Evolutionary conservation across 2,329 filamentous ascomycete genomes (phyloP).

Genomic region (Aspergillus flavus): DNA sequence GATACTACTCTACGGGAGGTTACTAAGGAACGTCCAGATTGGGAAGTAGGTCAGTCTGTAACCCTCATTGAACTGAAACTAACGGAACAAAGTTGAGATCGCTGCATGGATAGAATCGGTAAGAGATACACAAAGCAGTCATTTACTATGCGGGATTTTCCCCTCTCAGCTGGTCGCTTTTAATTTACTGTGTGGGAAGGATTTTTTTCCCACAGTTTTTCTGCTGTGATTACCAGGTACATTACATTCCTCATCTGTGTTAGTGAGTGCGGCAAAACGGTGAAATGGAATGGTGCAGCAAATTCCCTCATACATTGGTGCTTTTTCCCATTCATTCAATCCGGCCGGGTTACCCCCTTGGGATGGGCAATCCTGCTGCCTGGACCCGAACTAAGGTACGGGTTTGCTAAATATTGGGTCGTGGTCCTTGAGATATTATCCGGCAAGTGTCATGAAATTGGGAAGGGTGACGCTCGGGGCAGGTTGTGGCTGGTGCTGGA

Average conservation of each 20-base stretch:
- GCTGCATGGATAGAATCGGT: constrained; percentile 17
- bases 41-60: background rate
- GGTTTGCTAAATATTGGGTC: background rate
- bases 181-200: background rate
- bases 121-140: background rate
- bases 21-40: background rate
- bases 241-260: constrained; percentile 22
- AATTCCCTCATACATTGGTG: constrained; percentile 27
- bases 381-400: background rate
- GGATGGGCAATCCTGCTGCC: constrained; percentile 6
- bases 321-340: background rate
- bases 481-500: background rate
- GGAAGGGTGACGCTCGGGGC: background rate
- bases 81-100: constrained; percentile 11
- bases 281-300: constrained; percentile 15
- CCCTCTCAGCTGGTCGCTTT: background rate
- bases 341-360: constrained; percentile 1
- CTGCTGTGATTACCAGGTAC: background rate
- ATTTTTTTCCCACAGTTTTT: background rate
- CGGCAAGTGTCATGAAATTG: background rate
- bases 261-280: constrained; percentile 14
- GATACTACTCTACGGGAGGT: background rate
- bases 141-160: constrained; percentile 6
- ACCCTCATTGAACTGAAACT: too few relatives aligned
- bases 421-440: background rate